Base-by-base conservation (phyloP, 176 grass and related monocot genomes). In the Eleusine indica region DNA sequence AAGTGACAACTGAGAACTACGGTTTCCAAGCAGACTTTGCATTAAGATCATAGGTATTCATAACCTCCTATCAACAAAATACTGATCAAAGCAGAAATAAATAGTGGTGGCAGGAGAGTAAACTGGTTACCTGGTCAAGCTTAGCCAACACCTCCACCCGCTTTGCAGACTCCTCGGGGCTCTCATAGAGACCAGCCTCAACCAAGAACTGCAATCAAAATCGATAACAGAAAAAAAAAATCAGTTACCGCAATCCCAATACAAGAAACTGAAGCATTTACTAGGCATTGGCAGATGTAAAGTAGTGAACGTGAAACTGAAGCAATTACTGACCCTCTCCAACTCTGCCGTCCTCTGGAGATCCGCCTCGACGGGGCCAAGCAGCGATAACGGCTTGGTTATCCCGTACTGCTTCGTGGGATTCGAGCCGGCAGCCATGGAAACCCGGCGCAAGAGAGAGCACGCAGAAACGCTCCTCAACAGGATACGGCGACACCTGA, bases 121-220 rank as follows among this genome's bases (percentile, higher is more conserved):
- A 9, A 64, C 61, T 30, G 30, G 32, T 10, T 66, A 99, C 96
- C 91, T 85, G 90, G 62, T 89, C 93, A 61, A 99, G 92, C 86
- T 99, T 84, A 41, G 49, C 41, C 70, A 99, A 75, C 54, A 99
- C 93, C 71, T 96, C 87, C 47, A 77, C 88, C 63, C 93, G 83
- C 86, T 84, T 94, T 39, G 68, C 85, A 7, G 89, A 80, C 79
- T 96, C 96, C 9, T 96, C 86, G 1, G 52, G 22, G 13, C 74
- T 94, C 77, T 92, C 96, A 57, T 96, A 92, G 14, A 99, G 84
- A 19, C 84, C 83, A 3, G 77, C 83, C 63, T 94, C 88, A 63
- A 90, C 74, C 86, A 99, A 87, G n/a, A 96, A 88, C 93, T 99
- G 72, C 56, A 53, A 68, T 57, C 21, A 35, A n/a, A n/a, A 76